phyloP scores from a whole-genome alignment of 2,329 filamentous ascomycete species.

The Didymella lethalis region DNA sequence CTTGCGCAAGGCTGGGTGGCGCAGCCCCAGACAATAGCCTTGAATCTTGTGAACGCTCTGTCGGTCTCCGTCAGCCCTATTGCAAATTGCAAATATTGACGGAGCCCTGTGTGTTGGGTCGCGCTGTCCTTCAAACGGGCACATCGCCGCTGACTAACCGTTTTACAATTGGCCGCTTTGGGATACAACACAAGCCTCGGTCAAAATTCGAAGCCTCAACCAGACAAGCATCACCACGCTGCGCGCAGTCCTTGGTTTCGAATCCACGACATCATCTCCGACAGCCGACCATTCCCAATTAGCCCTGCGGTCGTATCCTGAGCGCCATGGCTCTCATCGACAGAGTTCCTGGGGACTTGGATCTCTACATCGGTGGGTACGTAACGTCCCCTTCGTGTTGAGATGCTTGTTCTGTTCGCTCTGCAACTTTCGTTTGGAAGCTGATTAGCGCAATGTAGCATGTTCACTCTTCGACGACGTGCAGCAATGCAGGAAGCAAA shows the following conservation, averaged over 20 bases:
- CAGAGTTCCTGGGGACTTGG: conserved; percentile 71
- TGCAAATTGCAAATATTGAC: conserved; percentile 12
- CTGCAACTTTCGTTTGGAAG: conserved; percentile 22
- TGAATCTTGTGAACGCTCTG: conserved; percentile 10
- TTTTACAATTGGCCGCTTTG: conserved; percentile 19
- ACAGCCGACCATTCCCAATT: conserved; percentile 26
- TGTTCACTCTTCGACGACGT: conserved; percentile 79
- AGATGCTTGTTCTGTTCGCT: conserved; percentile 25
- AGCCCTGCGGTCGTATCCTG: conserved; percentile 10
- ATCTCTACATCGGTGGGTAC: conserved; percentile 83
- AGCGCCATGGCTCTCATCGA: conserved; percentile 66
- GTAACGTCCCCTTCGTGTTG: conserved; percentile 42
- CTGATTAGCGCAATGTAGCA: conserved; percentile 60
- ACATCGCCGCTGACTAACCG: conserved; percentile 27
- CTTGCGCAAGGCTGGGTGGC: conserved; percentile 16
- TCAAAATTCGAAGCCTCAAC: conserved; percentile 33
- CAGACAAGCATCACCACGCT: conserved; percentile 27
- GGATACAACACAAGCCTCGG: conserved; percentile 28
- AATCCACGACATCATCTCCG: conserved; percentile 32
- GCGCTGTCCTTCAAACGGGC: conserved; percentile 16
- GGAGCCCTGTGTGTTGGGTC: conserved; percentile 11
- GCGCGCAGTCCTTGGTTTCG: conserved; percentile 24
- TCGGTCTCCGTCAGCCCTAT: conserved; percentile 21
- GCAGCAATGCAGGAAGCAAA: conserved; percentile 73
- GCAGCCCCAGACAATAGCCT: conserved; percentile 6